A percentile compares a stretch with the other conserved stretches of the same genome.
Conservation (phyloP, 2,329 filamentous ascomycete species). For the Curvularia eragrostidis region DNA sequence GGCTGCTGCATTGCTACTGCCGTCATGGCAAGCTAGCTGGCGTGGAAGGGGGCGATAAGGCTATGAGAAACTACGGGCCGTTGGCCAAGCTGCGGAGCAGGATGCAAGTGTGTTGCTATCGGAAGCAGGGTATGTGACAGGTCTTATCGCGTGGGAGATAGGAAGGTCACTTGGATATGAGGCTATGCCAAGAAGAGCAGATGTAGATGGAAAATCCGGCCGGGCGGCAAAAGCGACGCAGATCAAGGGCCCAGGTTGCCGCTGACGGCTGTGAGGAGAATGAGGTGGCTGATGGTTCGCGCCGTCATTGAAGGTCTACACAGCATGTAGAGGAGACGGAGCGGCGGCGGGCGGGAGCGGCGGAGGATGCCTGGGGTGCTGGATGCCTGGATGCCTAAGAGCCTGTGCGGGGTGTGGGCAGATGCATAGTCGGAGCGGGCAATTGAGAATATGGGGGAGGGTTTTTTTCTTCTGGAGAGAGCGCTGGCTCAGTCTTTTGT, state of each 20-base stretch:
- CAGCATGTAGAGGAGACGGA: constrained; percentile 15
- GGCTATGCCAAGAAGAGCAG: constrained; percentile 35
- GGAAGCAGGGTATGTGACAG: constrained; percentile 27
- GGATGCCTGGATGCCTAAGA: constrained; percentile 31
- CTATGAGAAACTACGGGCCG: constrained; percentile 40
- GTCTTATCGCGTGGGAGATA: constrained; percentile 50
- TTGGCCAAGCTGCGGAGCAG: constrained; percentile 39
- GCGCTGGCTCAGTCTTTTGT: constrained; percentile 43
- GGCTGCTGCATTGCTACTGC: constrained; percentile 49
- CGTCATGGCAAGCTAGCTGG: constrained; percentile 49
- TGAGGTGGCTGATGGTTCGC: constrained; percentile 52
- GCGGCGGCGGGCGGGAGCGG: constrained; percentile 19
- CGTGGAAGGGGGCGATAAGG: constrained; percentile 31
- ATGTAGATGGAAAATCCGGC: constrained; percentile 29
- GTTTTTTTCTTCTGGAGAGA: constrained; percentile 11
- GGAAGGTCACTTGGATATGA: constrained; percentile 22
- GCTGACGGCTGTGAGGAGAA: constrained; percentile 50
- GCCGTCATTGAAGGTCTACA: constrained; percentile 51
- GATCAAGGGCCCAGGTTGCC: constrained; percentile 48
- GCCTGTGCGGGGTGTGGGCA: constrained; percentile 26
- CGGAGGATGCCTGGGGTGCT: constrained; percentile 23
- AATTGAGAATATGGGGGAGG: constrained; percentile 21
- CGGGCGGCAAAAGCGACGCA: constrained; percentile 13
- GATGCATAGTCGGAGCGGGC: constrained; percentile 33
- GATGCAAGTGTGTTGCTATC: constrained; percentile 24